These are phyloP conservation scores for Aspergillus novofumigatus DNA, from an alignment of 2,329 filamentous ascomycete species.

Conservation along the genomic window DNA sequence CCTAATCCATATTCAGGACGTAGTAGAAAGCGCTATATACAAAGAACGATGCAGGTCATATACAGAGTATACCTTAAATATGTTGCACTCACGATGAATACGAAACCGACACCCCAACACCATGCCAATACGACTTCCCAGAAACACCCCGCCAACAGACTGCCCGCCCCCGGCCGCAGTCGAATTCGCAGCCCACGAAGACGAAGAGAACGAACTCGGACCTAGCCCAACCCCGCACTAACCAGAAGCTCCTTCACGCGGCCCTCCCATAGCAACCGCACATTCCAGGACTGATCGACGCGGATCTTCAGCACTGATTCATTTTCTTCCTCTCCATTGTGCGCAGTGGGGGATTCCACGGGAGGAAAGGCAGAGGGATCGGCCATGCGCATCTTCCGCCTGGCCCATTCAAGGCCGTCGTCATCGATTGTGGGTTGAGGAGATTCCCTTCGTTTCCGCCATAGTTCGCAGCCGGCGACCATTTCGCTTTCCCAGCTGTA, in stretches of 20 bases:
- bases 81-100: conserved; percentile 35
- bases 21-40: background rate
- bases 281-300: conserved; percentile 80
- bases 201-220: conserved; percentile 37
- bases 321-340: conserved; percentile 58
- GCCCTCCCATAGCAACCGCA: conserved; percentile 89
- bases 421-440: conserved; percentile 31
- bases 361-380: conserved; percentile 18
- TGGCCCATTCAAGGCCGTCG: conserved; percentile 42
- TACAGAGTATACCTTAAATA: background rate
- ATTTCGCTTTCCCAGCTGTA: conserved; percentile 97
- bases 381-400: conserved; percentile 32
- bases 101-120: conserved; percentile 40
- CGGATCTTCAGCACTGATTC: conserved; percentile 86
- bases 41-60: background rate
- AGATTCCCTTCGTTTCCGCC: conserved; percentile 56
- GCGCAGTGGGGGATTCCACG: conserved; percentile 7
- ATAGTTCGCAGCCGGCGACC: conserved; percentile 87
- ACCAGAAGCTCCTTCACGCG: conserved; percentile 88
- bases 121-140: conserved; percentile 36
- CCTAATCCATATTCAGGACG: background rate
- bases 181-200: conserved; percentile 22
- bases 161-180: conserved; percentile 20
- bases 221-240: conserved; percentile 81
- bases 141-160: conserved; percentile 24